Base-by-base conservation (phyloP, 2,329 filamentous ascomycete species). In the Calycina herbarum region DNA sequence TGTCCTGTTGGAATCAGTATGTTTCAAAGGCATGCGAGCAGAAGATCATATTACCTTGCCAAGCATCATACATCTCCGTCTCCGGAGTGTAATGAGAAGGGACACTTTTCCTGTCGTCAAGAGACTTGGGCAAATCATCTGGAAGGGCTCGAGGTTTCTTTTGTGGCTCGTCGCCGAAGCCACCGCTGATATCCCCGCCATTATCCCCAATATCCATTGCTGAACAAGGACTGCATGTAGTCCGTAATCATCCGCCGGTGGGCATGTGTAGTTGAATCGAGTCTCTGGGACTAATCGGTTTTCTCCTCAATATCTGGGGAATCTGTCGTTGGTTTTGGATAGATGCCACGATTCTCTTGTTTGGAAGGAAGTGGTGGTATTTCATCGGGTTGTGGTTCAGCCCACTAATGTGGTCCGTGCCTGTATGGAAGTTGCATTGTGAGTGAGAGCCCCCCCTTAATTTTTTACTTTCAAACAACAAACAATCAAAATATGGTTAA, bases 41-140 rank as follows among this genome's bases (percentile, higher is more conserved):
- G 38, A 51, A 57, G 57, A 57, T 57, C 24, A 57, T 67, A 42
- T 57, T 77, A 90, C 94, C 94, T 89, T 98, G 93, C 95, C 95
- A 99, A 72, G 93, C 95, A 85, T 99, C 95, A 78, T 98, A 99
- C 81, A 97, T 93, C 82, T 98, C 95, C 51, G 94, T 97, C 82
- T 98, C 95, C 48, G 84, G 83, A 64, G 90, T 85, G 69, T 89
- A 85, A 58, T 78, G 72, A 33, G 82, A 83, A 3, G 88, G 85
- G 40, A 90, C 85, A 73, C 84, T 84, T 72, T 89, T 86, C 67
- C 95, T 88, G 81, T 99, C 95, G 78, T 99, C 90, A 64, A 99
- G 86, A 13, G 94, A 97, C 71, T 86, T 95, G 11, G 95, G 95
- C 42, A 99, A 86, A 79, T 99, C 95, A 71, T 86, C 81, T 51